Conservation (phyloP, 1,284 basidiomycete species). For the Ustilago loliicola region DNA sequence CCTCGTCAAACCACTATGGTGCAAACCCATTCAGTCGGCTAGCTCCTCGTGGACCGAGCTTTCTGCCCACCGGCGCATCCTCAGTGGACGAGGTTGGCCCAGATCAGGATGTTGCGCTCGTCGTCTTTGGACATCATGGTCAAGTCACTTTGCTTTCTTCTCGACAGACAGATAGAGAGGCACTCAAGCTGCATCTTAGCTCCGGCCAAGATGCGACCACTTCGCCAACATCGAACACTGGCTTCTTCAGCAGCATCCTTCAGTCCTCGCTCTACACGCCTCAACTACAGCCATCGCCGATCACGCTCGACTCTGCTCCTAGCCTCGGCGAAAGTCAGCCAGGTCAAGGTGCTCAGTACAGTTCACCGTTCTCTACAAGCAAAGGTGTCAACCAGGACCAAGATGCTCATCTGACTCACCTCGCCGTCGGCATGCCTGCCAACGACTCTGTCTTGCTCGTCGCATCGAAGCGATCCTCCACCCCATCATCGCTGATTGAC, state of each 20-base stretch:
- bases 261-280: slow-evolving; percentile 41
- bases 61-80: slow-evolving; percentile 2
- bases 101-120: slow-evolving; percentile 32
- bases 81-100: slow-evolving; percentile 23
- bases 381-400: neutral
- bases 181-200: neutral
- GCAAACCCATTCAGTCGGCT: slow-evolving; percentile 30
- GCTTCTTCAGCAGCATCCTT: slow-evolving; percentile 31
- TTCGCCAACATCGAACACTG: neutral
- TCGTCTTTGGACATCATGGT: slow-evolving; percentile 43
- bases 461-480: slow-evolving; percentile 27
- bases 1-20: slow-evolving; percentile 26
- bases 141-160: slow-evolving; percentile 40
- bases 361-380: slow-evolving; percentile 13
- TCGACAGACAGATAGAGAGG: slow-evolving; percentile 22
- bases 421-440: slow-evolving; percentile 49
- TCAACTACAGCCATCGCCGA: slow-evolving; percentile 38
- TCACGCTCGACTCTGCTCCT: slow-evolving; percentile 36
- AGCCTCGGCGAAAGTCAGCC: slow-evolving; percentile 5
- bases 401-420: slow-evolving; percentile 24
- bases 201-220: neutral
- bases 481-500: slow-evolving; percentile 19
- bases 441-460: slow-evolving; percentile 37
- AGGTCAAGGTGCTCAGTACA: neutral
- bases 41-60: slow-evolving; percentile 30